Evolutionary conservation across 352 stramenopile species (phyloP), one percentile per base, ranked within the genome.

Genomic region (Peronospora belbahrii): DNA sequence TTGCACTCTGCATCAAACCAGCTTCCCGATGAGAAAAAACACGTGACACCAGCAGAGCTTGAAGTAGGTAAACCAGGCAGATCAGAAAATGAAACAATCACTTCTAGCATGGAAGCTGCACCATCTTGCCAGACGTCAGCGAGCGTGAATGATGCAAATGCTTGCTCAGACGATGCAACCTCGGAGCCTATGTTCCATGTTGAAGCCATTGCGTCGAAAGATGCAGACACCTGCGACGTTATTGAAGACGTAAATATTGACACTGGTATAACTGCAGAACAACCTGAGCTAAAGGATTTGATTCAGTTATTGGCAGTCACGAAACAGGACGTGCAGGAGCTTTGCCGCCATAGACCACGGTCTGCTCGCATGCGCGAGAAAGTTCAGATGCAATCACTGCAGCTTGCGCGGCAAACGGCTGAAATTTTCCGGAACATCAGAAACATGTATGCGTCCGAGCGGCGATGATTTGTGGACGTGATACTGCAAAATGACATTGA

Each of bases 341-440:
- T 88, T 33, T 80, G 66, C 17, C 53, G 54, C 2, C 71, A 79
- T 31, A 60, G 71, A 35, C 64, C 71, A 0, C 60, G 76, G 6
- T 88, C 76, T n/a, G 71, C 68, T 13, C 76, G 76, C 6, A 70
- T 85, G 42, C 76, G 76, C 14, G 67, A 83, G 40, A 88, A 88
- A 43, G 47, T 85, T 19, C 76, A 88, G 50, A 46, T 45, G 15
- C 76, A 85, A 39, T 81, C 76, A 8, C 10, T 83, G 10, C 65
- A 82, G 23, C 63, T 88, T 1, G 61, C 76, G 10, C 56, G 65
- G 6, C 69, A 88, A 54, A 69, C 70, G 19, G 58, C 82, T 30
- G 72, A 84, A 41, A 72, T 88, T 35, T 71, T 88, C 32, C 69
- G 72, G 27, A 85, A 72, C 22, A 79, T 84, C 20, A 49, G 39